A percentile compares a stretch with the other conserved stretches of the same genome.
Conservation (phyloP, 2,329 filamentous ascomycete species). For the Xylariomycetidae sp. region DNA sequence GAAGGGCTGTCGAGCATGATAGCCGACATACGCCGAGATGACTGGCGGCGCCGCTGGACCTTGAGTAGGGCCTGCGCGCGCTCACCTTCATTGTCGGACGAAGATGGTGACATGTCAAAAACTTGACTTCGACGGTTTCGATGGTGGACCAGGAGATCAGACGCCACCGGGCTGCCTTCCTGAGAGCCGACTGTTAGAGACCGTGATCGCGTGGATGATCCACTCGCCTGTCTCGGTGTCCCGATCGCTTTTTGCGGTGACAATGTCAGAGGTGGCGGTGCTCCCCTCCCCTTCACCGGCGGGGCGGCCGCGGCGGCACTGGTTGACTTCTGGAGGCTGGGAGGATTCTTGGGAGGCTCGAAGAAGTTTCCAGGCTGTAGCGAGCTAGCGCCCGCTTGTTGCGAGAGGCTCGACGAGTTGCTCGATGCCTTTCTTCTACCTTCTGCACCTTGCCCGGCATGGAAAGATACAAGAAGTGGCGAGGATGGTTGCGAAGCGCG, state of each 20-base stretch:
- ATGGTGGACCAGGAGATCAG: conserved; percentile 67
- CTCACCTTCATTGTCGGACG: conserved; percentile 93
- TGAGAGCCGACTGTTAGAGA: conserved; percentile 94
- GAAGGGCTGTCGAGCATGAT: conserved; percentile 81
- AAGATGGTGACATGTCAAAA: conserved; percentile 94
- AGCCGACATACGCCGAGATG: conserved; percentile 88
- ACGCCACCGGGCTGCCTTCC: conserved; percentile 72
- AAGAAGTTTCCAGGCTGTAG: conserved; percentile 68
- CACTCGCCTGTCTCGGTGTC: conserved; percentile 57
- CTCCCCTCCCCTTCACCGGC: conserved; percentile 52
- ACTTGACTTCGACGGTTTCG: conserved; percentile 91
- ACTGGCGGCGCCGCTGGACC: conserved; percentile 90
- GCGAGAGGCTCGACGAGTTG: conserved; percentile 77
- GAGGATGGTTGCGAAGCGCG: conserved; percentile 76
- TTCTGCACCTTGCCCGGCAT: conserved; percentile 76
- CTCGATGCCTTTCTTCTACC: conserved; percentile 84
- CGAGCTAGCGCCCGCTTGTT: conserved; percentile 62
- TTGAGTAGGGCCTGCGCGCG: conserved; percentile 86
- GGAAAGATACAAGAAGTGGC: conserved; percentile 93
- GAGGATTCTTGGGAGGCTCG: conserved; percentile 63
- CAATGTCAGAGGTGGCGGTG: conserved; percentile 43
- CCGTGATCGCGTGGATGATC: conserved; percentile 65
- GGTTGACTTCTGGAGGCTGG: conserved; percentile 56
- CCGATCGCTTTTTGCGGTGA: conserved; percentile 61
- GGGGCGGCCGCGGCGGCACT: conserved; percentile 51